A percentile compares a stretch with the other conserved stretches of the same genome.
phyloP scores from a whole-genome alignment of 1,139 yeast genomes.

The Yamadazyma conglobata region DNA sequence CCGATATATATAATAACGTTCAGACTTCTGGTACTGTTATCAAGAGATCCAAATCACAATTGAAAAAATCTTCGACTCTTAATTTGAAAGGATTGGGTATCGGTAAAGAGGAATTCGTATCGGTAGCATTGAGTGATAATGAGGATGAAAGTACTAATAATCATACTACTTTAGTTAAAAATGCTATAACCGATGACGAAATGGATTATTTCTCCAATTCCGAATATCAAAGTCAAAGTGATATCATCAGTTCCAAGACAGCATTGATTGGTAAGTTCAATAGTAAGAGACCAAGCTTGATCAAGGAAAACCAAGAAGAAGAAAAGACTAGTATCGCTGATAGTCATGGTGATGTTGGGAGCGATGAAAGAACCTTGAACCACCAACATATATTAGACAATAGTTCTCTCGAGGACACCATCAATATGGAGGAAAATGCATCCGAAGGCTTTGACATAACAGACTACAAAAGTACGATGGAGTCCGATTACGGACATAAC shows the following conservation, averaged over 20 bases:
- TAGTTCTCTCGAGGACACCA: constrained; percentile 10
- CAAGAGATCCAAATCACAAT: constrained; percentile 9
- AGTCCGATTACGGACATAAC: too few relatives aligned
- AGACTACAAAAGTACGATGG: constrained; percentile 1
- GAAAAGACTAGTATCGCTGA: constrained; percentile 1
- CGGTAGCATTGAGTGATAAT: constrained; percentile 23
- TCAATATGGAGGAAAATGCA: constrained; percentile 4
- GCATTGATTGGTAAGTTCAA: constrained; percentile 30
- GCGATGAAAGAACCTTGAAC: constrained; percentile 3
- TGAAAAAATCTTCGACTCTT: constrained; percentile 23
- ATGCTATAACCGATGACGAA: constrained; percentile 17
- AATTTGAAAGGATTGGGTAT: constrained; percentile 35
- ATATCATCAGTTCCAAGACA: constrained; percentile 29
- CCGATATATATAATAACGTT: constrained; percentile 27
- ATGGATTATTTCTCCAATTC: constrained; percentile 18
- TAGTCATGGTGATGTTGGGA: constrained; percentile 1
- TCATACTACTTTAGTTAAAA: constrained; percentile 12
- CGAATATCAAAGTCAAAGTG: constrained; percentile 11
- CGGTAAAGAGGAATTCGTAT: constrained; percentile 20
- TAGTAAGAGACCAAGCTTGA: constrained; percentile 12
- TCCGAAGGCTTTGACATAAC: constrained; percentile 7
- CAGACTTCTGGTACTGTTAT: constrained; percentile 9
- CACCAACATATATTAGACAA: constrained; percentile 9
- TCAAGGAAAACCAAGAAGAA: constrained; percentile 4
- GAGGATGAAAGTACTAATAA: constrained; percentile 17